Evolutionary conservation across 441 rosid genomes (phyloP).

Genomic region (Aquilaria agallochum): DNA sequence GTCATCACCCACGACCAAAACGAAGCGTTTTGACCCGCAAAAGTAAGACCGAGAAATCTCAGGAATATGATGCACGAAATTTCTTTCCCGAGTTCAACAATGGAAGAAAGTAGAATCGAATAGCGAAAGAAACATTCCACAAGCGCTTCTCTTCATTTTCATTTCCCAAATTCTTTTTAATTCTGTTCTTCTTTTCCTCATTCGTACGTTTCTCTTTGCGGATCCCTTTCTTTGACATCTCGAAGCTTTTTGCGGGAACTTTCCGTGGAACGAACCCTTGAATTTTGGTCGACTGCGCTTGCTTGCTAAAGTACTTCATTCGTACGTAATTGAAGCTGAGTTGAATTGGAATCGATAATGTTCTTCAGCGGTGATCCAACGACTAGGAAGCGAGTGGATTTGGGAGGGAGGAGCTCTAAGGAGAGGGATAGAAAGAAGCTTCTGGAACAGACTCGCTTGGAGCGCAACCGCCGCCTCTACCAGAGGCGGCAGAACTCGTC

Average conservation of each 20-base stretch:
- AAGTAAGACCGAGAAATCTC: too few relatives aligned
- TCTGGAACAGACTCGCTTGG: slow-evolving; percentile 87
- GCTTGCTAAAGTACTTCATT: not conserved
- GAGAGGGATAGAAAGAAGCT: slow-evolving; percentile 97
- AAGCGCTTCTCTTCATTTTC: not conserved
- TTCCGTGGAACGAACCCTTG: not conserved
- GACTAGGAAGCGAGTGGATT: slow-evolving; percentile 91
- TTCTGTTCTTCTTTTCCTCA: not conserved
- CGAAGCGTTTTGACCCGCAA: too few relatives aligned
- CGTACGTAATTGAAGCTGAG: slow-evolving; percentile 1
- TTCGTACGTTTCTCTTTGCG: not conserved
- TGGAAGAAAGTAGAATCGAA: too few relatives aligned
- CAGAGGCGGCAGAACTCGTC: slow-evolving; percentile 76
- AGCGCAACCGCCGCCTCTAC: slow-evolving; percentile 81
- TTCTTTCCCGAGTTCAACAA: too few relatives aligned
- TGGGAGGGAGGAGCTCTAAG: slow-evolving; percentile 96
- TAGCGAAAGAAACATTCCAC: not conserved
- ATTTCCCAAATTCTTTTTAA: not conserved
- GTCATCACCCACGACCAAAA: too few relatives aligned
- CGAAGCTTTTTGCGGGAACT: slow-evolving; percentile 10
- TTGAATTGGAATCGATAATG: slow-evolving; percentile 33
- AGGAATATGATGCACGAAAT: too few relatives aligned
- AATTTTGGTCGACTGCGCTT: slow-evolving; percentile 6
- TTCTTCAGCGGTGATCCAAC: slow-evolving; percentile 93
- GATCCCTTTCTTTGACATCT: too few relatives aligned